Evolutionary conservation across 805 yeast species (phyloP).

Genomic region (Candida sanyiensis): DNA sequence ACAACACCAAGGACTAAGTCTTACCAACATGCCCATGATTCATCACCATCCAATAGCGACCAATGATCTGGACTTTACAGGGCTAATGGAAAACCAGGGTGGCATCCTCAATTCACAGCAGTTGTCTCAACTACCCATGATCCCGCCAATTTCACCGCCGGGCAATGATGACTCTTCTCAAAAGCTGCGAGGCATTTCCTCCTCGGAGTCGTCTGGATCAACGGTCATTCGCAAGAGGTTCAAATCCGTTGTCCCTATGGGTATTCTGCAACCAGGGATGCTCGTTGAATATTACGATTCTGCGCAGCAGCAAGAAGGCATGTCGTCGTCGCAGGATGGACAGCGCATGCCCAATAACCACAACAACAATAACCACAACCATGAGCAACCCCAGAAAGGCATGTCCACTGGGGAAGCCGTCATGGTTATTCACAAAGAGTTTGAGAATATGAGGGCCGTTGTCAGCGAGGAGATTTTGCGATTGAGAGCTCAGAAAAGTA

Average conservation of each 20-base stretch:
- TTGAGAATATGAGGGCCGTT: conserved; percentile 19
- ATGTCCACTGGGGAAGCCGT: conserved; percentile 21
- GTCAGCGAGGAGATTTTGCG: conserved; percentile 20
- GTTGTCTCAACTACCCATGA: conserved; percentile 5
- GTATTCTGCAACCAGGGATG: conserved; percentile 10
- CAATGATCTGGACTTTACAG: conserved; percentile 9
- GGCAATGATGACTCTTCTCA: not conserved
- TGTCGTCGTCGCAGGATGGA: not conserved
- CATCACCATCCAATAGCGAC: conserved; percentile 1
- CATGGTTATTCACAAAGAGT: conserved; percentile 19
- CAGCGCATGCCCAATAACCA: not conserved
- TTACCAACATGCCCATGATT: conserved; percentile 1
- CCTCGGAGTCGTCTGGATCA: conserved; percentile 5
- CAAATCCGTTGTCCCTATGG: conserved; percentile 7
- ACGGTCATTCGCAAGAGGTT: conserved; percentile 1
- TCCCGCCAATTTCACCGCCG: conserved; percentile 5
- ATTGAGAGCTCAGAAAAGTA: conserved; percentile 15
- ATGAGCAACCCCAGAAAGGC: conserved; percentile 1
- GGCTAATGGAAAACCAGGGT: conserved; percentile 7
- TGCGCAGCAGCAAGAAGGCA: conserved; percentile 1
- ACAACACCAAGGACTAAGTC: conserved; percentile 9
- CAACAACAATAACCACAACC: not conserved
- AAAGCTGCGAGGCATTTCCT: not conserved
- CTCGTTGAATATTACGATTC: conserved; percentile 9
- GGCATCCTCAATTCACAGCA: conserved; percentile 5